A percentile compares a stretch with the other conserved stretches of the same genome.
These are phyloP conservation scores for Botrytis fabae DNA, from an alignment of 2,329 filamentous ascomycete genomes.

Conservation along the genomic window DNA sequence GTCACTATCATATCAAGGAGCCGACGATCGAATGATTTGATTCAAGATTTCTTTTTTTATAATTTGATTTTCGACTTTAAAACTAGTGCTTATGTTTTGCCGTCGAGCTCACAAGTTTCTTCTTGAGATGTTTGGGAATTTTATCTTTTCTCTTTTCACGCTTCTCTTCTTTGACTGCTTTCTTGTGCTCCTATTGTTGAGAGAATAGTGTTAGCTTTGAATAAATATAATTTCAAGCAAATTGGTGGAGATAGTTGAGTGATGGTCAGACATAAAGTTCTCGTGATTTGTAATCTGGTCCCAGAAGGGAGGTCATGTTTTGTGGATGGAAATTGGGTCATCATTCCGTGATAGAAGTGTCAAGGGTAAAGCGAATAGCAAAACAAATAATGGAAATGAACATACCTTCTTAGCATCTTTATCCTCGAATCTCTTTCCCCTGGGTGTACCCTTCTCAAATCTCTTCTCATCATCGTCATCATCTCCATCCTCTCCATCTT, in stretches of 20 bases:
- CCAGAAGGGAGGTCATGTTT: conserved; percentile 20
- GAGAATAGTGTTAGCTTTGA: not conserved
- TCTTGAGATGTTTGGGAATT: conserved; percentile 96
- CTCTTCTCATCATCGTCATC: conserved; percentile 50
- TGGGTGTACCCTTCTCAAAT: conserved; percentile 67
- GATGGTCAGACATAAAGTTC: conserved; percentile 20
- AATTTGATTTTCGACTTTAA: conserved; percentile 18
- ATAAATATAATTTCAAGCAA: not conserved
- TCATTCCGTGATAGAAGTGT: conserved; percentile 28
- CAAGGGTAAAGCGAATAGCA: conserved; percentile 26
- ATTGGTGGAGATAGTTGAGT: not conserved
- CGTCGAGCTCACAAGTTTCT: conserved; percentile 68
- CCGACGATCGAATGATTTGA: not conserved
- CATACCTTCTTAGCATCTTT: conserved; percentile 81
- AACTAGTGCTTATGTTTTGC: conserved; percentile 40
- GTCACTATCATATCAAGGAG: not conserved
- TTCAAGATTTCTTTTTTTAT: conserved; percentile 15
- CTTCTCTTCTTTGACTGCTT: conserved; percentile 91
- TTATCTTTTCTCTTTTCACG: conserved; percentile 90
- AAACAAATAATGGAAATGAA: conserved; percentile 14
- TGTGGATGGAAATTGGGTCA: conserved; percentile 22
- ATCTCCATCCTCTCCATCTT: conserved; percentile 39
- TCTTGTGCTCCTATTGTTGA: conserved; percentile 66
- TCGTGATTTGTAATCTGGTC: conserved; percentile 18
- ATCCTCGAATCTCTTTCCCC: conserved; percentile 84